Base-by-base conservation (phyloP, 768 basidiomycete genomes). In the Obba rivulosa region DNA sequence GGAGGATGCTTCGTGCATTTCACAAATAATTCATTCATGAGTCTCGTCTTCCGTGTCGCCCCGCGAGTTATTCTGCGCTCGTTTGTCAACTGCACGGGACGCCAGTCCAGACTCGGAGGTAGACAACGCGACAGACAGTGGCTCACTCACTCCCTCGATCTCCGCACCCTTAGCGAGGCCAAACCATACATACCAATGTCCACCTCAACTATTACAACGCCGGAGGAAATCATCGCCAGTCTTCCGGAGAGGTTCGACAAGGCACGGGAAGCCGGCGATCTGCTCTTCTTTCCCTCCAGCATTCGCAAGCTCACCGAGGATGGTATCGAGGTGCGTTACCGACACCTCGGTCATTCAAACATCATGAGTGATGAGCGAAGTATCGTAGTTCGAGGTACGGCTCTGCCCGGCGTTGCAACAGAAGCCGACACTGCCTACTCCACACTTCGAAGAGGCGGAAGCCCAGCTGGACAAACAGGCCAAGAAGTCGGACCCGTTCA, bases 331-430 rank as follows among this genome's bases (percentile, higher is more conserved):
- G 92, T 90, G 52, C 49, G 69, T 55, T 45, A 22, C 20, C 43
- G 21, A 16, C 20, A 24, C 10, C 13, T 34, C 11, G 21, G 28
- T 10, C 9, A 11, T 22, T 46, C 22, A 36, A 37, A 34, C 54
- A 16, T 46, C 31, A 14, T 31, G 37, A 13, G 38, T 20, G 28
- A 25, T 34, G 36, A n/a, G 34, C 43, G 14, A 14, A 45, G 17
- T 44, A 21, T 57, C 28, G 24, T 46, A 96, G 94, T 96, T 89
- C 64, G 79, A 95, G 67, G 79, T 97, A 49, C 77, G 87, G 51
- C 66, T 89, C 35, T 96, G 92, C 57, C 87, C 91, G 11, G 87
- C 92, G 0, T 69, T 97, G 36, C 83, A 85, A 57, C 77, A 89
- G 58, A 97, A 96, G 64, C 79, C 82, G 3, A 59, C 61, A 22